Base-by-base conservation (phyloP, 148 eudicot species). In the Cornus florida region DNA sequence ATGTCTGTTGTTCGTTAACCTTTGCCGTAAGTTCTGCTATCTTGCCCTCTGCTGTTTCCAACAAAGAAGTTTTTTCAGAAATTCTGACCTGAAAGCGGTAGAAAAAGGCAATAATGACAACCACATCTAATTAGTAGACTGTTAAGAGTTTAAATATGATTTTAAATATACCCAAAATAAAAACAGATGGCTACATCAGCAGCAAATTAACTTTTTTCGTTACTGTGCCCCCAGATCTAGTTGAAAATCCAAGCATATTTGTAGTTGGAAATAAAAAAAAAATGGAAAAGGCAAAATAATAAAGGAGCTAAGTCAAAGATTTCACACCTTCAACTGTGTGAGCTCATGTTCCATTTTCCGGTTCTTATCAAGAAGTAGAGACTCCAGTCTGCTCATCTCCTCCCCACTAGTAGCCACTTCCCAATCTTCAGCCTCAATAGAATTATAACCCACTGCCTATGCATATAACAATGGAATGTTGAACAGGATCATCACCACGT, bases 351-450 rank as follows among this genome's bases (percentile, higher is more conserved):
- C 99, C 98, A 97, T 94, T 88, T 97, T 97, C 69, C 91, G 90
- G 88, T 97, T 97, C 88, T 97, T 97, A 82, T 97, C 99, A 76
- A 97, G 99, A 84, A 97, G 90, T 82, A 97, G 83, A 50, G 97
- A 90, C 87, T 97, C 99, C 80, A 97, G 86, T 86, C 94, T 94
- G 91, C 99, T 97, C 97, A 97, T 94, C 82, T 97, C 99, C 83
- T 97, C 98, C 73, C 99, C 99, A 85, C 89, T 89, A 7, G 99
- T 97, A 71, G 99, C 99, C 75, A 89, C 94, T 84, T 97, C 99
- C 99, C 99, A 97, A 83, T 97, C 99, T 88, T 97, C 98, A 80
- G 98, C 99, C 88, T 97, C 99, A 79, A 97, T 97, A 69, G 99
- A 94, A 85, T 97, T 97, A 82, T 97, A 97, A 77, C 99, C 99